Base-by-base conservation (phyloP, 768 basidiomycete species). In the Phylloporus scabripes region DNA sequence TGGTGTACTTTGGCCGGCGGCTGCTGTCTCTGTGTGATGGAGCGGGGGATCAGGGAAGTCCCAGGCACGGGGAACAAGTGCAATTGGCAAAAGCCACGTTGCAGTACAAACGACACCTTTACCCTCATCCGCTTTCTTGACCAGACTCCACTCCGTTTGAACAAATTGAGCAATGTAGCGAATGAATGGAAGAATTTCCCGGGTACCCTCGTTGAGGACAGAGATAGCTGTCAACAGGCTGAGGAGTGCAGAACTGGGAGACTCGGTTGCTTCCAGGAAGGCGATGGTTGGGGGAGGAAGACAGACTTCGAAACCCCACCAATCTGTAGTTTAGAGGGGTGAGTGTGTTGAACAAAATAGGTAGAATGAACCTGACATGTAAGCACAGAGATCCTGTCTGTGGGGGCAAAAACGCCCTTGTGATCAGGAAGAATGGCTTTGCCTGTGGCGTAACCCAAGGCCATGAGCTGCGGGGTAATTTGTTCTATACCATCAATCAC, bases 51-150 rank as follows among this genome's bases (percentile, higher is more conserved):
- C 71, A 46, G 80, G 50, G 51, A 79, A 91, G 63, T 92, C 89
- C 89, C 89, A 92, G 32, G 88, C 71, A 21, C 83, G 83, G 34
- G 88, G 83, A 42, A 85, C 79, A 68, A 91, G 71, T 4, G 88
- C 88, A 44, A 81, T 79, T 18, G 88, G 89, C 75, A 91, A 79
- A 43, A 90, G 76, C 86, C 91, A 93, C n/a, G 91, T 94, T 6
- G 91, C 85, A 42, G 88, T 85, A 60, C 91, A 90, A 29, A 93
- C 82, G 32, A 92, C 92, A 17, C 91, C 91, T 58, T 79, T 64
- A 1, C 91, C 90, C 44, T 70, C 59, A 57, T 92, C 75, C 56
- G 84, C 79, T 18, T 61, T 68, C 59, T 78, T 74, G 61, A 93
- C 87, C 34, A 74, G 48, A 40, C 65, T 68, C 73, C 81, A 91